phyloP scores from a whole-genome alignment of 2,329 filamentous ascomycete genomes.

The Paramyrothecium roridum region DNA sequence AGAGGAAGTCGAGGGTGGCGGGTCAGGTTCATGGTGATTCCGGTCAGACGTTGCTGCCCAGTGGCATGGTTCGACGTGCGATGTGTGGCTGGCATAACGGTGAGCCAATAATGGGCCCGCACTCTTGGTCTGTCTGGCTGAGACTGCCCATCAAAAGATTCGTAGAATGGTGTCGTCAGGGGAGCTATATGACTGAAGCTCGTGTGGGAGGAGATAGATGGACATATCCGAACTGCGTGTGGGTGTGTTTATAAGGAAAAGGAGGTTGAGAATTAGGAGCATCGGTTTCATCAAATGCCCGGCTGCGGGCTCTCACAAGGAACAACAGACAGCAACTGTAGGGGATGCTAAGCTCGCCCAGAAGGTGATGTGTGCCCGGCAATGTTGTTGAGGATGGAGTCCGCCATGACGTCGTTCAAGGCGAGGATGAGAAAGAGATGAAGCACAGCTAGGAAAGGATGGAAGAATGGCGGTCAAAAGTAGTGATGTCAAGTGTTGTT shows the following conservation, averaged over 20 bases:
- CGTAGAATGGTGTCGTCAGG: neutral
- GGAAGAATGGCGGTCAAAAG: constrained; percentile 11
- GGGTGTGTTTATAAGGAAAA: neutral
- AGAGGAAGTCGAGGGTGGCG: neutral
- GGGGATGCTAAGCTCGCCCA: neutral
- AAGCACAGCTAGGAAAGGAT: constrained; percentile 18
- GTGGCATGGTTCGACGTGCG: neutral
- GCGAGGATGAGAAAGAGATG: constrained; percentile 12
- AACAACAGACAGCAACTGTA: neutral
- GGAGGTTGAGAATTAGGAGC: neutral
- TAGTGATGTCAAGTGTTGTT: constrained; percentile 9
- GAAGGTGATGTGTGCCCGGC: neutral
- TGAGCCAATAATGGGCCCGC: neutral
- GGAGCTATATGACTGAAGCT: neutral
- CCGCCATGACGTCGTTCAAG: neutral
- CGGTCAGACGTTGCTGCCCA: neutral
- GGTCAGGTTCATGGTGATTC: neutral
- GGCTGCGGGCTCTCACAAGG: neutral
- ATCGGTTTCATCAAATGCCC: neutral
- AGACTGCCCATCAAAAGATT: neutral
- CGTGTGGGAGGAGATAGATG: neutral
- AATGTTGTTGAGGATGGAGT: neutral
- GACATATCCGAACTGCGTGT: neutral
- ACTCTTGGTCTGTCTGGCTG: neutral
- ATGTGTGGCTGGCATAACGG: neutral